Evolutionary conservation across 345 rosid species (phyloP).

Genomic region (Gossypium turneri): DNA sequence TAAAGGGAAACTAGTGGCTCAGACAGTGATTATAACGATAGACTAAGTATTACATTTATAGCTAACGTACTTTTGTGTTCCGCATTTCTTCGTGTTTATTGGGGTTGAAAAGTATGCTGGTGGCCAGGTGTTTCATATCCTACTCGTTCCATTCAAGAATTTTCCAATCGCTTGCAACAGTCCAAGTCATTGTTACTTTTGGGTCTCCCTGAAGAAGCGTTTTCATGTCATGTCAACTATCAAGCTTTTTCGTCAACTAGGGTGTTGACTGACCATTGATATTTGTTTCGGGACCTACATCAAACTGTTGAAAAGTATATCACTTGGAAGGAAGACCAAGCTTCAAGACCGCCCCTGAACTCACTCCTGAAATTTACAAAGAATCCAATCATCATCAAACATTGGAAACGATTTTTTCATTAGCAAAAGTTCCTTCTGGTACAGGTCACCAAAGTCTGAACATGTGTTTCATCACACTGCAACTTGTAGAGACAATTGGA

Average conservation of each 20-base stretch:
- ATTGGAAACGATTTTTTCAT: not conserved
- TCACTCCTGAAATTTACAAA: too few species aligned
- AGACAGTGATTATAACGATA: not conserved
- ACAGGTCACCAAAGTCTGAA: not conserved
- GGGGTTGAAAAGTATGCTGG: not conserved
- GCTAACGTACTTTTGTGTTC: too few species aligned
- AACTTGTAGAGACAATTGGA: not conserved
- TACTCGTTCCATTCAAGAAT: not conserved
- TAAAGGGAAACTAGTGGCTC: not conserved
- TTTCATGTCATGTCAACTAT: not conserved
- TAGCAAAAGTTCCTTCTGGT: not conserved
- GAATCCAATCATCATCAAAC: not conserved
- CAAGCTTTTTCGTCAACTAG: not conserved
- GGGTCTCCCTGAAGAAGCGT: not conserved
- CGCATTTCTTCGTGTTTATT: not conserved
- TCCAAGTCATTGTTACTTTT: not conserved
- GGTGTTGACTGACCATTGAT: not conserved
- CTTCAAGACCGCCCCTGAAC: not conserved
- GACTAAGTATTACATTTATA: too few species aligned
- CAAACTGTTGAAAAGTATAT: not conserved
- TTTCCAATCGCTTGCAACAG: not conserved
- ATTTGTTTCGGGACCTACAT: not conserved
- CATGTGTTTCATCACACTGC: not conserved
- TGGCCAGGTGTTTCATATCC: not conserved
- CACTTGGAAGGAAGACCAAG: not conserved